Evolutionary conservation across 345 rosid genomes (phyloP).

Genomic region (Microthlaspi erraticum): DNA sequence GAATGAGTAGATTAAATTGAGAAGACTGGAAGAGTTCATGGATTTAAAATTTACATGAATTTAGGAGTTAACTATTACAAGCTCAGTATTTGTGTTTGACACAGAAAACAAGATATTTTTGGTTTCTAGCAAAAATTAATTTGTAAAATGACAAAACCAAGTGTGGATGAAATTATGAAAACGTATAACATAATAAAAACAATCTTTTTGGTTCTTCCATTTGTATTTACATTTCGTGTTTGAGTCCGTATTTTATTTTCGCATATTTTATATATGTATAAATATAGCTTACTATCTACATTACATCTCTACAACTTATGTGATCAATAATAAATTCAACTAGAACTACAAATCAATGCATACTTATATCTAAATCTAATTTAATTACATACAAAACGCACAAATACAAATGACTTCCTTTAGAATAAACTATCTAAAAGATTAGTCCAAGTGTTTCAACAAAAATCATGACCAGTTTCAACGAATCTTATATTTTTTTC

Average conservation of each 20-base stretch:
- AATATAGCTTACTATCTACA: not conserved
- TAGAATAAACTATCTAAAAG: not conserved
- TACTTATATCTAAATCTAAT: not conserved
- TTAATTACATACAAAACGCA: not conserved
- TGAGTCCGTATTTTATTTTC: not conserved
- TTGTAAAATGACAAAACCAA: slow-evolving; percentile 8
- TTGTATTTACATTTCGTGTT: not conserved
- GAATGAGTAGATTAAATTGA: not conserved
- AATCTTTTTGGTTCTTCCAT: not conserved
- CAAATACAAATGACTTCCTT: not conserved
- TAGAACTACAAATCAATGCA: not conserved
- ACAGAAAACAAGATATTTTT: not conserved
- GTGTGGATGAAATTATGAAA: slow-evolving; percentile 1
- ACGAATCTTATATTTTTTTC: not conserved
- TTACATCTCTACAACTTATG: not conserved
- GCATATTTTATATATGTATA: slow-evolving; percentile 3
- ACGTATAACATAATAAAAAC: not conserved
- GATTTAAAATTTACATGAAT: not conserved
- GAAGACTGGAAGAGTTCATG: not conserved
- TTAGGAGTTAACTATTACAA: not conserved
- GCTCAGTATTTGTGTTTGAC: not conserved
- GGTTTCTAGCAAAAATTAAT: not conserved
- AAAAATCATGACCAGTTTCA: slow-evolving; percentile 1
- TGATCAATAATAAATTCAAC: not conserved
- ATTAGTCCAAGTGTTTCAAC: not conserved